These are phyloP conservation scores for Ophiostoma populinum DNA, from an alignment of 2,329 filamentous ascomycete genomes.

Conservation along the genomic window DNA sequence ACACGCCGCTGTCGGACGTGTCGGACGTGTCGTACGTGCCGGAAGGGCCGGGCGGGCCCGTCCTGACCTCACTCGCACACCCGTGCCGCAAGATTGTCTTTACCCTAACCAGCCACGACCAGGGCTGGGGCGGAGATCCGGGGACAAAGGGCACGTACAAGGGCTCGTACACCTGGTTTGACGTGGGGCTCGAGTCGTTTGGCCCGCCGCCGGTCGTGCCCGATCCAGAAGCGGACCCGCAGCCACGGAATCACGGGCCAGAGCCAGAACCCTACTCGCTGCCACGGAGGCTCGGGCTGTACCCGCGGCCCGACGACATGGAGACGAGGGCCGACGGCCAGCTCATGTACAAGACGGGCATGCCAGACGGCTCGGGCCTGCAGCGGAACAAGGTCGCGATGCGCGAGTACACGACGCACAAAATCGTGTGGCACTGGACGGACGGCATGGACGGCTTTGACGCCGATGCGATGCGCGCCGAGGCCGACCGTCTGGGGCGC, in stretches of 20 bases:
- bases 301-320: too few species aligned
- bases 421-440: constrained; percentile 34
- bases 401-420: constrained; percentile 21
- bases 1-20: too few species aligned
- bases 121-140: constrained; percentile 32
- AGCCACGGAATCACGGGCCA: too few species aligned
- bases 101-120: constrained; percentile 37
- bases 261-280: too few species aligned
- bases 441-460: constrained; percentile 20
- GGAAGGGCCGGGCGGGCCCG: too few species aligned
- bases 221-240: too few species aligned
- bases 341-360: too few species aligned
- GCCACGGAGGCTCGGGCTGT: too few species aligned
- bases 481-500: constrained; percentile 21
- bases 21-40: too few species aligned
- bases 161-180: constrained; percentile 44
- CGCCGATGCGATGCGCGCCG: constrained; percentile 11
- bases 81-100: constrained; percentile 46
- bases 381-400: constrained; percentile 28
- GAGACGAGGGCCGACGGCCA: neutral
- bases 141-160: constrained; percentile 22
- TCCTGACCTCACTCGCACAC: constrained; percentile 23
- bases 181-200: constrained; percentile 42
- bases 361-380: constrained; percentile 22
- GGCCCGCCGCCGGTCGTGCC: constrained; percentile 19